A percentile compares a stretch with the other conserved stretches of the same genome.
Evolutionary conservation across 805 yeast species (phyloP).

Genomic region (Kockiozyma suomiensis): DNA sequence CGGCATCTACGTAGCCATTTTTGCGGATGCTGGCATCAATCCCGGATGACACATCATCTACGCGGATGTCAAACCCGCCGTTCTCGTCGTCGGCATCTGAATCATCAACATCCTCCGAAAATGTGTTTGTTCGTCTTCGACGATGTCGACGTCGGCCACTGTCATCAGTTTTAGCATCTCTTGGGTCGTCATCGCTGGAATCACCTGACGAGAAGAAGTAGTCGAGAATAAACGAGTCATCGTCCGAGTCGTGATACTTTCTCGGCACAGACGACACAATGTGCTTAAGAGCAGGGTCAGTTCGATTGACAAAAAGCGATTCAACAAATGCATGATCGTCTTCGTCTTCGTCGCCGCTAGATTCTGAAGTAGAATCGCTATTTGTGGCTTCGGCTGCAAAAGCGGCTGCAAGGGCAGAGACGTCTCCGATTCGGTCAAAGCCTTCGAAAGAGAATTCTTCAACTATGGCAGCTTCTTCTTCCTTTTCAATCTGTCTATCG

Average conservation of each 20-base stretch:
- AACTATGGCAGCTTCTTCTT: constrained; percentile 39
- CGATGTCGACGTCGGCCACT: constrained; percentile 18
- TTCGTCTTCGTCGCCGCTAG: constrained; percentile 38
- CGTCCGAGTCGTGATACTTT: constrained; percentile 46
- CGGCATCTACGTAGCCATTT: constrained; percentile 41
- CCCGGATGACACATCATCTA: constrained; percentile 44
- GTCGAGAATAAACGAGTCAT: constrained; percentile 73
- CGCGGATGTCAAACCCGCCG: constrained; percentile 20
- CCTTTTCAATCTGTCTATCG: constrained; percentile 42
- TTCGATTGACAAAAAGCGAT: constrained; percentile 36
- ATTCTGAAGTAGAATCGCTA: constrained; percentile 37
- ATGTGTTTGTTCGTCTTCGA: constrained; percentile 11
- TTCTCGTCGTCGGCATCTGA: constrained; percentile 30
- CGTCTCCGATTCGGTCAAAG: constrained; percentile 2
- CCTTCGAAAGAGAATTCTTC: constrained; percentile 33
- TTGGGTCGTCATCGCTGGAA: constrained; percentile 38
- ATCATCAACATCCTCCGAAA: constrained; percentile 32
- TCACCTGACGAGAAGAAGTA: constrained; percentile 61
- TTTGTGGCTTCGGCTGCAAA: not conserved
- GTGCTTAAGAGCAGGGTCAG: constrained; percentile 36
- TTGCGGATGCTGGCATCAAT: constrained; percentile 36
- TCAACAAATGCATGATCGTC: constrained; percentile 36
- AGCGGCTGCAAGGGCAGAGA: constrained; percentile 1
- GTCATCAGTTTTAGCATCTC: constrained; percentile 19
- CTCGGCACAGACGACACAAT: constrained; percentile 38